These are phyloP conservation scores for Boletus bicolor DNA, from an alignment of 768 basidiomycete species.

Conservation along the genomic window DNA sequence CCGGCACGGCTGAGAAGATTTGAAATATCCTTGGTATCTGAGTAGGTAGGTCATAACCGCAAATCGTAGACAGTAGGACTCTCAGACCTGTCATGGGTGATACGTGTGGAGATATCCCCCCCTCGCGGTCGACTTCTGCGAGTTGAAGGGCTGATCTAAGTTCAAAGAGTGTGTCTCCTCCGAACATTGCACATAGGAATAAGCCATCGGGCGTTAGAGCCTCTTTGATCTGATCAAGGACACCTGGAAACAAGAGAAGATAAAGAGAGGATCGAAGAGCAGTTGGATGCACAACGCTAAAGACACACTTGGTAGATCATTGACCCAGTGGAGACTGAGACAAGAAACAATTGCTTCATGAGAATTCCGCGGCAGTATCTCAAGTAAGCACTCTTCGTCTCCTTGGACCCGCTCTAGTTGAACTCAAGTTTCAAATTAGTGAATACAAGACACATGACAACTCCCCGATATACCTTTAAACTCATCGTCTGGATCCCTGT, in stretches of 20 bases:
- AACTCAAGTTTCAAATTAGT: slow-evolving; percentile 44
- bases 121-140: slow-evolving; percentile 90
- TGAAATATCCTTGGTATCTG: slow-evolving; percentile 91
- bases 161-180: slow-evolving; percentile 95
- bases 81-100: slow-evolving; percentile 93
- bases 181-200: slow-evolving; percentile 92
- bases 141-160: slow-evolving; percentile 91
- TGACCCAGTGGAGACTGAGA: slow-evolving; percentile 93
- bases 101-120: slow-evolving; percentile 93
- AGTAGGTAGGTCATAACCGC: slow-evolving; percentile 3
- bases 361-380: slow-evolving; percentile 61
- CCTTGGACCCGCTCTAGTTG: slow-evolving; percentile 71
- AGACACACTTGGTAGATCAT: slow-evolving; percentile 84
- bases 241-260: slow-evolving; percentile 44
- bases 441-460: neutral
- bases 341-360: slow-evolving; percentile 93
- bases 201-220: slow-evolving; percentile 87
- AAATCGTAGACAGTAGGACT: neutral
- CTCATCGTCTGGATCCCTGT: slow-evolving; percentile 72
- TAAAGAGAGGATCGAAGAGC: neutral
- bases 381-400: slow-evolving; percentile 81
- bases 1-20: slow-evolving; percentile 91
- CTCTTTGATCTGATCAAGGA: slow-evolving; percentile 82
- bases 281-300: neutral
- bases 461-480: slow-evolving; percentile 64